phyloP scores from a whole-genome alignment of 2,329 filamentous ascomycete genomes.

The Amauroascus verrucosus region DNA sequence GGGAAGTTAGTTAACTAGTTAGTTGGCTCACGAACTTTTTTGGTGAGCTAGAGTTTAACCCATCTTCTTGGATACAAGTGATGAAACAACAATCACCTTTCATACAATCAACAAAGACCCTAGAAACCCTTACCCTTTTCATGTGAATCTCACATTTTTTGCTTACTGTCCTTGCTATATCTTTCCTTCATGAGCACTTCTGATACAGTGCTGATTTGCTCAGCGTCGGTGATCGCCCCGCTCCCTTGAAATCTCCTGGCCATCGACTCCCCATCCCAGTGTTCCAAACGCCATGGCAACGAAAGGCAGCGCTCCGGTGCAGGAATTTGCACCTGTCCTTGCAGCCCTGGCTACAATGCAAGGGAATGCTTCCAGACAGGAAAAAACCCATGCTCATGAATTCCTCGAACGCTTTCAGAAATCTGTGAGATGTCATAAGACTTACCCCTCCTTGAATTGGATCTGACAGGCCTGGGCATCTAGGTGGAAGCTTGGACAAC shows the following conservation, averaged over 20 bases:
- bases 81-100: neutral
- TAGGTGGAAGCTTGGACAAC: constrained; percentile 86
- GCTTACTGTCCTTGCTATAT: neutral
- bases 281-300: constrained; percentile 50
- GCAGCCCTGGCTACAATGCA: constrained; percentile 85
- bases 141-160: neutral
- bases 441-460: constrained; percentile 5
- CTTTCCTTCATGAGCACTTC: constrained; percentile 9
- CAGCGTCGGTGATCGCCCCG: constrained; percentile 7
- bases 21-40: constrained; percentile 7
- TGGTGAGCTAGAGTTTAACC: neutral
- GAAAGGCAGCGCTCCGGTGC: constrained; percentile 49
- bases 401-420: constrained; percentile 95
- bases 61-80: neutral
- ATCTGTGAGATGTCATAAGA: constrained; percentile 55
- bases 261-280: neutral
- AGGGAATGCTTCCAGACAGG: constrained; percentile 64
- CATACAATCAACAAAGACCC: constrained; percentile 3
- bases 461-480: constrained; percentile 3
- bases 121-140: neutral
- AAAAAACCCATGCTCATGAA: constrained; percentile 83
- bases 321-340: constrained; percentile 74
- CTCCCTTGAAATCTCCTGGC: constrained; percentile 4
- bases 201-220: constrained; percentile 7
- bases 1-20: too few species aligned